These are phyloP conservation scores for Tetraselmis striata DNA, from an alignment of 139 green algal species.

Conservation along the genomic window DNA sequence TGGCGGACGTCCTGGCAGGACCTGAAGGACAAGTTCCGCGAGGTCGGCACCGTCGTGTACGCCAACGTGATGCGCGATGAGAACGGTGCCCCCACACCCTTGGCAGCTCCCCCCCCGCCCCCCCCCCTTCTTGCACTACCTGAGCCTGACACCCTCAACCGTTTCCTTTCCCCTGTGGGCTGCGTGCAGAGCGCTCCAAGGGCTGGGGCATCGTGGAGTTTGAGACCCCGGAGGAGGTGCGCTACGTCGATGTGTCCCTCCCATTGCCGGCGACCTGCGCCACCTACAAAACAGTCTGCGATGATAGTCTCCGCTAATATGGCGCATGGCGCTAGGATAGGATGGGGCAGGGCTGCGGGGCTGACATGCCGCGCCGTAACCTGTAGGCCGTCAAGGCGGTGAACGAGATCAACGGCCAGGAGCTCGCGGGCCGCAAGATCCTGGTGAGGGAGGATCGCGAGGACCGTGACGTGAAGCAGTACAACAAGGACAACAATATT, in stretches of 20 bases:
- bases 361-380: too few species aligned
- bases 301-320: too few species aligned
- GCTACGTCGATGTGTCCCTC: too few species aligned
- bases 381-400: slow-evolving; percentile 63
- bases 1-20: slow-evolving; percentile 85
- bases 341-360: too few species aligned
- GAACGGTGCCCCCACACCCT: slow-evolving; percentile 46
- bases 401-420: slow-evolving; percentile 65
- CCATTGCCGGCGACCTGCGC: too few species aligned
- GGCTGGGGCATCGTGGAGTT: slow-evolving; percentile 93
- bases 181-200: slow-evolving; percentile 72
- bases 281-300: too few species aligned
- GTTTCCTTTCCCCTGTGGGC: too few species aligned
- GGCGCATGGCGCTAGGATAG: too few species aligned
- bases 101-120: neutral
- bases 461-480: slow-evolving; percentile 88
- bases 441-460: slow-evolving; percentile 89
- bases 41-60: slow-evolving; percentile 80
- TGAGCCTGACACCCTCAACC: too few species aligned
- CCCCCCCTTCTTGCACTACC: too few species aligned
- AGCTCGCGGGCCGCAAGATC: slow-evolving; percentile 80
- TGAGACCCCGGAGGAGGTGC: slow-evolving; percentile 72
- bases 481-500: slow-evolving; percentile 36
- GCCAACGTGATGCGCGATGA: slow-evolving; percentile 82
- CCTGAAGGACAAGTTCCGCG: slow-evolving; percentile 85